Conservation (phyloP, 1,139 yeast genomes). For the Zhuliangozyma parablackwelliae region DNA sequence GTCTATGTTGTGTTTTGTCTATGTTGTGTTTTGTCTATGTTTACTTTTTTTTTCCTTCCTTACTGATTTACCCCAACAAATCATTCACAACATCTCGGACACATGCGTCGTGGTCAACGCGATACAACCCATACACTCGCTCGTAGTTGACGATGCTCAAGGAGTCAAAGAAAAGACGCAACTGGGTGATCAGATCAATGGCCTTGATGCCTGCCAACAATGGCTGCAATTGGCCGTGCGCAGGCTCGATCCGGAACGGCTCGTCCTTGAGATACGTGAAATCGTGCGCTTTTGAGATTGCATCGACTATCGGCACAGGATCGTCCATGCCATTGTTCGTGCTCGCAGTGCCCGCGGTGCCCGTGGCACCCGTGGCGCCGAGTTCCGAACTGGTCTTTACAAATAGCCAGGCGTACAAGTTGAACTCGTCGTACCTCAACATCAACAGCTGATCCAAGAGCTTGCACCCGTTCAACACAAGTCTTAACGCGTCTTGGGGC, state of each 20-base stretch:
- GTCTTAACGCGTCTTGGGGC: conserved; percentile 35
- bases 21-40: background rate
- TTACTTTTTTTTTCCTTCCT: background rate
- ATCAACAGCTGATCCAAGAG: conserved; percentile 70
- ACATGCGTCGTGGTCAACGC: conserved; percentile 47
- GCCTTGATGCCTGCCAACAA: conserved; percentile 42
- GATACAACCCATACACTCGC: conserved; percentile 54
- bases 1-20: background rate
- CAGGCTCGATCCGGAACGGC: conserved; percentile 23
- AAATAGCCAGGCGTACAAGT: conserved; percentile 80
- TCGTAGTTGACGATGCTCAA: conserved; percentile 73
- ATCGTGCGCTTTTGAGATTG: conserved; percentile 41
- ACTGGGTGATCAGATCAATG: conserved; percentile 43
- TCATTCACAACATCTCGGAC: conserved; percentile 54
- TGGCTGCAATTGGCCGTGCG: conserved; percentile 30
- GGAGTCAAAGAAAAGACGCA: conserved; percentile 67
- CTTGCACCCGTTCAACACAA: conserved; percentile 62
- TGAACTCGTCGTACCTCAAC: conserved; percentile 73
- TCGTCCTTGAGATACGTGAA: conserved; percentile 29
- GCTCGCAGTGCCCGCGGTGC: background rate
- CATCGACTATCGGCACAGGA: conserved; percentile 33
- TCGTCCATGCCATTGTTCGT: conserved; percentile 19
- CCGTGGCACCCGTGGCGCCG: conserved; percentile 14
- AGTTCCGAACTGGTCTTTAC: conserved; percentile 68
- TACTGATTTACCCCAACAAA: conserved; percentile 7